These are phyloP conservation scores for Blumeria graminis DNA, from an alignment of 2,329 filamentous ascomycete species.

Conservation along the genomic window DNA sequence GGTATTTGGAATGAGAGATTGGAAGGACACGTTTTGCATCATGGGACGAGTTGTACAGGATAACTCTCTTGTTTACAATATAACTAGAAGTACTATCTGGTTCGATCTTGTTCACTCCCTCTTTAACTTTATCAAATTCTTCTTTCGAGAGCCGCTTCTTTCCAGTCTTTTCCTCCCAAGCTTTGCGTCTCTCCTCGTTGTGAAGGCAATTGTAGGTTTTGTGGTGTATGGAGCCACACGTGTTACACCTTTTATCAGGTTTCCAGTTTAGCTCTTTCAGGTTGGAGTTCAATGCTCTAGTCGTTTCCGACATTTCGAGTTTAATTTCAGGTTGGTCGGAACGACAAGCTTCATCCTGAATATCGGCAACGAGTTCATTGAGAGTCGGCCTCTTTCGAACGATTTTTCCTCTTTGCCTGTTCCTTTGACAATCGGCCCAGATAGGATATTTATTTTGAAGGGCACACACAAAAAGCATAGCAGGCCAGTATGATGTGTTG, in stretches of 20 bases:
- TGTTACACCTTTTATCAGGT: not conserved
- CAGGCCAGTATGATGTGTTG: conserved; percentile 1
- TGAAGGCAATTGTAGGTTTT: not conserved
- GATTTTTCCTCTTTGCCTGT: not conserved
- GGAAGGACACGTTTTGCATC: no score
- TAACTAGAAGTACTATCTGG: no score
- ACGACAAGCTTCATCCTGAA: not conserved
- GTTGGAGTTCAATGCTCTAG: not conserved
- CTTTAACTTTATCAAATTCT: not conserved
- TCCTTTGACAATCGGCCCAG: not conserved
- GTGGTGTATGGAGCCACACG: not conserved
- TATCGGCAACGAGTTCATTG: not conserved
- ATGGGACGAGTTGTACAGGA: not conserved
- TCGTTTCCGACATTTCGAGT: not conserved
- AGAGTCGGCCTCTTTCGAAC: not conserved
- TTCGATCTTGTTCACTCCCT: no score
- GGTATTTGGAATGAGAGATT: no score
- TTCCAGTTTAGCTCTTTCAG: not conserved
- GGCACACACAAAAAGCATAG: conserved; percentile 1
- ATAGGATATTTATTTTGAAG: not conserved
- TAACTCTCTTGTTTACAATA: not conserved
- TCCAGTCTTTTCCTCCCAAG: not conserved
- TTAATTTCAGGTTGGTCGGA: not conserved
- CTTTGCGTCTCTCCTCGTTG: not conserved
- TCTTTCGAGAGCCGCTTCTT: not conserved